These are phyloP conservation scores for Neofusicoccum sp. DNA, from an alignment of 2,329 filamentous ascomycete species.

Conservation along the genomic window DNA sequence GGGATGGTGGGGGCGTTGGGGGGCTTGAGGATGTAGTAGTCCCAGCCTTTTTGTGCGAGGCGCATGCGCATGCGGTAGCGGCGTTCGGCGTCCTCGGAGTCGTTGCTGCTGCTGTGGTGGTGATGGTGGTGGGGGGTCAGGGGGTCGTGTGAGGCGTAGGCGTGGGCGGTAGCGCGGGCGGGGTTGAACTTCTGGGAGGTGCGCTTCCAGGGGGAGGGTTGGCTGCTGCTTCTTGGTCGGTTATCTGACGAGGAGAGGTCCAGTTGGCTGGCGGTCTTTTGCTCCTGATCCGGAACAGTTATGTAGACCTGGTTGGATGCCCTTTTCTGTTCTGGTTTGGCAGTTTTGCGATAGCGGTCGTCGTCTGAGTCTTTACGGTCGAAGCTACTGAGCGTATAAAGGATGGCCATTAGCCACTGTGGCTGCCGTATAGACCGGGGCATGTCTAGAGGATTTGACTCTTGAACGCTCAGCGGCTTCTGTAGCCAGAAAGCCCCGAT, in stretches of 20 bases:
- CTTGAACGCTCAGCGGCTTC: background rate
- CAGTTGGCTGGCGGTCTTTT: background rate
- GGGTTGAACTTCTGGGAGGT: background rate
- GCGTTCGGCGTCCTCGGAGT: background rate
- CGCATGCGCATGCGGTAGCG: slow-evolving; percentile 1
- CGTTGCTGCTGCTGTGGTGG: background rate
- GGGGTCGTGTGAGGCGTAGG: background rate
- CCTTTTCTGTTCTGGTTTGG: too few relatives aligned
- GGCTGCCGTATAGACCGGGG: background rate
- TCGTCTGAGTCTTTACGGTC: background rate
- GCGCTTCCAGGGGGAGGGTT: background rate
- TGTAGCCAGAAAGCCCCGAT: background rate
- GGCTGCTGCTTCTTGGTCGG: background rate
- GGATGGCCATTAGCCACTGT: slow-evolving; percentile 2
- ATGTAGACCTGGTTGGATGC: background rate
- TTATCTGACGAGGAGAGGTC: background rate
- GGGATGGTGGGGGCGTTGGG: background rate
- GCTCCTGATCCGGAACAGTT: background rate
- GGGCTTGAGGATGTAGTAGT: background rate
- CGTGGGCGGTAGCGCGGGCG: background rate
- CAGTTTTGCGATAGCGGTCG: background rate
- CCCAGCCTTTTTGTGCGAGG: background rate
- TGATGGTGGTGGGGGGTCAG: background rate
- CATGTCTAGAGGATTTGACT: background rate
- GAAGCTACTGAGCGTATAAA: slow-evolving; percentile 4